Evolutionary conservation across 2,329 filamentous ascomycete species (phyloP).

Genomic region (Metarhizium guizhouense): DNA sequence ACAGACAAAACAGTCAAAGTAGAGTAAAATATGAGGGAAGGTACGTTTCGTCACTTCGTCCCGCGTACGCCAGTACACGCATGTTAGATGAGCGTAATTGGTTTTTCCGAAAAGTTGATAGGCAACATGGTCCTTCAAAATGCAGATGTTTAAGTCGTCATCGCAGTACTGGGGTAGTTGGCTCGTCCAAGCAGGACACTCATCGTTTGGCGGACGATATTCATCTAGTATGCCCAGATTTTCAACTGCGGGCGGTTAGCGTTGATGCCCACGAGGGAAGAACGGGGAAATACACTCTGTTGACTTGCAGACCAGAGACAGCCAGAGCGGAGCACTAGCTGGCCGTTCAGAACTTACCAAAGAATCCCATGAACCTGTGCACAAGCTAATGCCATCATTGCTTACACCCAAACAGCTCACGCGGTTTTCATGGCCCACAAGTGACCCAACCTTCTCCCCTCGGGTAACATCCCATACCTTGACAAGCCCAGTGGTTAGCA

Average conservation of each 20-base stretch:
- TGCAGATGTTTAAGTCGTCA: constrained; percentile 17
- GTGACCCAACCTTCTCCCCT: constrained; percentile 91
- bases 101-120: constrained; percentile 17
- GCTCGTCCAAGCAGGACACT: constrained; percentile 17
- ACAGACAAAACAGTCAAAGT: constrained; percentile 8
- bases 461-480: constrained; percentile 97
- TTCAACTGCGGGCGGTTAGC: constrained; percentile 52
- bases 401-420: constrained; percentile 98
- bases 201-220: constrained; percentile 13
- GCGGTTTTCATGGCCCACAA: constrained; percentile 96
- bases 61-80: constrained; percentile 27
- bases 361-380: constrained; percentile 99
- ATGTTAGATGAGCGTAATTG: constrained; percentile 21
- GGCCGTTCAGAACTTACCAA: constrained; percentile 56
- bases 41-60: constrained; percentile 31
- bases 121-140: constrained; percentile 21
- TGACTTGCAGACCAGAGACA: background rate
- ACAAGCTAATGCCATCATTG: constrained; percentile 98
- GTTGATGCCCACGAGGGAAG: background rate
- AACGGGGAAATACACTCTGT: background rate
- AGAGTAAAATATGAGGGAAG: constrained; percentile 20
- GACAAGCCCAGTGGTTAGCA: background rate
- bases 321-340: background rate
- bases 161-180: constrained; percentile 19
- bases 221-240: constrained; percentile 70